Base-by-base conservation (phyloP, 169 alveolate genomes). In the Eimeria maxima region DNA sequence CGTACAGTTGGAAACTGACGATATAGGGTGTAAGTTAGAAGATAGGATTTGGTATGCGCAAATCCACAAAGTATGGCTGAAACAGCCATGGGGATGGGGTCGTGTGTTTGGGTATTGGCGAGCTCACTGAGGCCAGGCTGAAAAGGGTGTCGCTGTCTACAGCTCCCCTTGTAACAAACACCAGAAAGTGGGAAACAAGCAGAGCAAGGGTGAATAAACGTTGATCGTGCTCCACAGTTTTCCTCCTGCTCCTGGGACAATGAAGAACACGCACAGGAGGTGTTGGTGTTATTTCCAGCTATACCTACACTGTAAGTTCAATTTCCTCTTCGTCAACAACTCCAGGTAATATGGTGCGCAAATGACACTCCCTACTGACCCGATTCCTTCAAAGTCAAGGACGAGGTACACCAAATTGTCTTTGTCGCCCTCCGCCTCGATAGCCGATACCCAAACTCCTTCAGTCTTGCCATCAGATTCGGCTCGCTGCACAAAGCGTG, bases 351-450 rank as follows among this genome's bases (percentile, higher is more conserved):
- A 16, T 33, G 47, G 27, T 47, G 67, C 63, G 27, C 2, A 27
- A 42, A 33, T 16, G 14, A 16, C 60, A 67, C 3, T 2, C 13
- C 1, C 13, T 65, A 67, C 96, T 65, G 47, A 93, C 96, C 96
- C 96, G 53, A 93, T 87, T n/a, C 96, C 96, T 81, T 93, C 96
- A 47, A 81, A 93, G 60, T 93, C 96, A 69, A 93, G 96, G 53
- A 93, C 86, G 18, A 93, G 96, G 76, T 63, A 81, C 50, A 65
- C 78, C 87, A 93, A 18, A 53, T 92, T 83, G 65, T 80, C 95
- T 45, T 78, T 80, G 80, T 74, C 95, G 45, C 91, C 87, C 73
- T 67, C 81, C 38, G 78, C 78, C 38, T 55, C 81, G 27, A 93
- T 88, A 10, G 96, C 96, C 3, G 89, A 87, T 33, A 93, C 86